These are phyloP conservation scores for Begonia peltatifolia DNA, from an alignment of 306 rosid genomes.

Conservation along the genomic window DNA sequence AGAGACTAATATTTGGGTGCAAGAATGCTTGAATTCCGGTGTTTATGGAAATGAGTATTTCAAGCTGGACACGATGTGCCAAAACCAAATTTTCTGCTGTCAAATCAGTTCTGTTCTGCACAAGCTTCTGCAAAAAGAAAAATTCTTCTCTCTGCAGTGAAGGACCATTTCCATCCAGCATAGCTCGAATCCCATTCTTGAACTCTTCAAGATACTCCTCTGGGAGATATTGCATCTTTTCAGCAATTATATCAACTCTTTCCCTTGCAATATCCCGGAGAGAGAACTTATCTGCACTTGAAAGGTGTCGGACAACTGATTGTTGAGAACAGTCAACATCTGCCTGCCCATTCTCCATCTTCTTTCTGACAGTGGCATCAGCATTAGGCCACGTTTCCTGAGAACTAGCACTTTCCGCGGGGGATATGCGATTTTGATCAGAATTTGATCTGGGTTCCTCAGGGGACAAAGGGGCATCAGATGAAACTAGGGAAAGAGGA, in stretches of 20 bases:
- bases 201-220: conserved; percentile 69
- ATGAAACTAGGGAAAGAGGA: conserved; percentile 65
- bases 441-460: conserved; percentile 82
- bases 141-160: conserved; percentile 80
- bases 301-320: conserved; percentile 66
- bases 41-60: conserved; percentile 80
- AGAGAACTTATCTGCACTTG: conserved; percentile 62
- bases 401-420: conserved; percentile 92
- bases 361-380: conserved; percentile 58
- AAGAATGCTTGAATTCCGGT: conserved; percentile 90
- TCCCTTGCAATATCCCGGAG: conserved; percentile 88
- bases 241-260: conserved; percentile 64
- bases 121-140: conserved; percentile 68
- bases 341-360: conserved; percentile 70
- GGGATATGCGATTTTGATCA: conserved; percentile 66
- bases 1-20: conserved; percentile 84
- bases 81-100: conserved; percentile 71
- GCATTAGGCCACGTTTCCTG: conserved; percentile 78
- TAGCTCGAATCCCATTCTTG: conserved; percentile 57
- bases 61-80: conserved; percentile 90
- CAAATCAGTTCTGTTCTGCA: conserved; percentile 74
- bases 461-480: conserved; percentile 60
- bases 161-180: conserved; percentile 84
- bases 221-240: conserved; percentile 73
- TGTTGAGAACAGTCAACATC: conserved; percentile 59